phyloP scores from a whole-genome alignment of 1,139 yeast species.

The Hansenula lynferdii region DNA sequence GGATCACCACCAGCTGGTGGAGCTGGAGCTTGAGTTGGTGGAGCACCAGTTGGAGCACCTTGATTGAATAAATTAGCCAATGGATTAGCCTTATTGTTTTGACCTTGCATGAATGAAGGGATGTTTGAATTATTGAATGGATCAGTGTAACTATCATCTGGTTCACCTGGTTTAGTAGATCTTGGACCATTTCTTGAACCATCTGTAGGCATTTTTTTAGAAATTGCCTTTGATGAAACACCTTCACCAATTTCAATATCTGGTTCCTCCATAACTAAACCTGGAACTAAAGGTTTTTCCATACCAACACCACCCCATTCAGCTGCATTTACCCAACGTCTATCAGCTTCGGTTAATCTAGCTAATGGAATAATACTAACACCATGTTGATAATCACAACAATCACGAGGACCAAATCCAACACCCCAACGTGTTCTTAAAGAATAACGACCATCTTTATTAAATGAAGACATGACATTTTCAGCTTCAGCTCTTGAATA shows the following conservation, averaged over 20 bases:
- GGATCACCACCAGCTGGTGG: constrained; percentile 29
- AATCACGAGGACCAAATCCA: constrained; percentile 98
- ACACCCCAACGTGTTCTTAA: constrained; percentile 97
- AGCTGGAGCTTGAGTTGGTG: no score
- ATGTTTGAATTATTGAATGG: constrained; percentile 30
- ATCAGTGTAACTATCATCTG: constrained; percentile 34
- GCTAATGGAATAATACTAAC: constrained; percentile 80
- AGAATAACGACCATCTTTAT: constrained; percentile 48
- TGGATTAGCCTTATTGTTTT: constrained; percentile 36
- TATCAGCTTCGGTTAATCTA: constrained; percentile 91
- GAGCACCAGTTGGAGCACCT: constrained; percentile 17
- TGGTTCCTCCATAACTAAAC: constrained; percentile 91
- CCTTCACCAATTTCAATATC: constrained; percentile 97
- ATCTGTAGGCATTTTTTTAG: constrained; percentile 83
- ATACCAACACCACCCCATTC: constrained; percentile 95
- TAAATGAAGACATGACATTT: constrained; percentile 56
- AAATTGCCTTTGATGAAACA: constrained; percentile 87
- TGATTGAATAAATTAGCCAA: constrained; percentile 44
- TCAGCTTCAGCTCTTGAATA: constrained; percentile 94
- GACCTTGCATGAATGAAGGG: constrained; percentile 23
- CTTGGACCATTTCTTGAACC: constrained; percentile 84
- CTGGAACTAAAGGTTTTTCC: constrained; percentile 77
- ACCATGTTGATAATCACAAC: constrained; percentile 93
- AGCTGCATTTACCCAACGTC: constrained; percentile 82
- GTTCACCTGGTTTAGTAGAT: constrained; percentile 64